Base-by-base conservation (phyloP, 192 early-diverging fungal species). In the Globomyces pollinis-pini region DNA sequence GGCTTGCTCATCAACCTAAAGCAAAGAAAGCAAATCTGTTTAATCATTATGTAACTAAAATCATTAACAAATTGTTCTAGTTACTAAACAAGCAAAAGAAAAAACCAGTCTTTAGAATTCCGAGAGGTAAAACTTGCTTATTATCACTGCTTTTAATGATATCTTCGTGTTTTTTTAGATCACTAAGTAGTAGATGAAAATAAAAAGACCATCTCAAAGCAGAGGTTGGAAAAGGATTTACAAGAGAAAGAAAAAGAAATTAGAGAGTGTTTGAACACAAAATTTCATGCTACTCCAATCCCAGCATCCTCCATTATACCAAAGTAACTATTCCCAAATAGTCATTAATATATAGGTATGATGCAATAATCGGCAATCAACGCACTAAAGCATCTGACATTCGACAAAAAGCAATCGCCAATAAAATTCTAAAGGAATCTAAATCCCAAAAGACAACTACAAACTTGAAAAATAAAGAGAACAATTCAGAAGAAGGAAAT, bases 31-130 rank as follows among this genome's bases (percentile, higher is more conserved):
- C 9, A 9, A 20, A 21, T 4, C 31, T 38, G 31, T 23, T 54
- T 38, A 18, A 55, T 9, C 29, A 20, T 16, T 7, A 41, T 12
- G n/a, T n/a, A 49, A 36, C 35, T 12, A 49, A 12, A 21, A 24
- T 29, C 26, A 21, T 9, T 18, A 29, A 6, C 15, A 0, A 52
- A 31, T 34, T 49, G 21, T 20, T n/a, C 11, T 1, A 34, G 50
- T 7, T 57, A n/a, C n/a, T 29, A 2, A 61, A 61, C 9, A 55
- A 49, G 38, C 53, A 11, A 60, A 60, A 12, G 11, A 41, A 24
- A n/a, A 41, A 34, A 39, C 9, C 11, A 41, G 38, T 39, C 11
- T n/a, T n/a, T n/a, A n/a, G n/a, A n/a, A n/a, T n/a, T n/a, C n/a
- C n/a, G n/a, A n/a, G n/a, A n/a, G n/a, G n/a, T n/a, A n/a, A n/a